Evolutionary conservation across 768 basidiomycete genomes (phyloP).

Genomic region (Boletus vinaceobasis): DNA sequence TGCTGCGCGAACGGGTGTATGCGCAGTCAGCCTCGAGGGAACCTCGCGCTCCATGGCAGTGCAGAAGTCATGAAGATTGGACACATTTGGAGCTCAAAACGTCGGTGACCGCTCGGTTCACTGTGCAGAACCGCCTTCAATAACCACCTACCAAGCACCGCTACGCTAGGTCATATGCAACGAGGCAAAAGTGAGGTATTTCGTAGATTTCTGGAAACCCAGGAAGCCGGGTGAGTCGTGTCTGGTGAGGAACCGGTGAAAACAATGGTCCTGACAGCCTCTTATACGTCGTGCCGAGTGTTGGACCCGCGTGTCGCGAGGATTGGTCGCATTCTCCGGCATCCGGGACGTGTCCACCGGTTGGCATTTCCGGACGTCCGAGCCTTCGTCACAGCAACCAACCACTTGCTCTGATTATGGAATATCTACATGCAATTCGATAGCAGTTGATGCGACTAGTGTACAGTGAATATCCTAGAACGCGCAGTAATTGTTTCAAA

Average conservation of each 20-base stretch:
- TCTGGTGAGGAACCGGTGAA: not conserved
- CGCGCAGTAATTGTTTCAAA: not conserved
- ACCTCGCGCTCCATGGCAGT: conserved; percentile 25
- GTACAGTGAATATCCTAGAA: conserved; percentile 21
- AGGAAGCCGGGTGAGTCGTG: not conserved
- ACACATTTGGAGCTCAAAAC: not conserved
- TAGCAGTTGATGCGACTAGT: conserved; percentile 13
- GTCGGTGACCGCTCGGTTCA: conserved; percentile 8
- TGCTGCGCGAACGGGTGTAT: not conserved
- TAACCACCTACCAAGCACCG: conserved; percentile 8
- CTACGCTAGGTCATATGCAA: conserved; percentile 8
- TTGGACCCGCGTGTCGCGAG: not conserved
- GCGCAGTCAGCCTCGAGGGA: conserved; percentile 26
- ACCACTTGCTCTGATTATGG: not conserved
- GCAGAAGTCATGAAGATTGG: too few relatives aligned
- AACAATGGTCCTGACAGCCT: not conserved
- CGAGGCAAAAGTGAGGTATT: conserved; percentile 24
- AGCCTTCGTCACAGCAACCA: not conserved
- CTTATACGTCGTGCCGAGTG: not conserved
- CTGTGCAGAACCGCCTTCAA: conserved; percentile 10
- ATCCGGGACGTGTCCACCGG: not conserved
- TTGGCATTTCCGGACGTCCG: not conserved
- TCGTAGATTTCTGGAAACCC: conserved; percentile 3
- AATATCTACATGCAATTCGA: conserved; percentile 7
- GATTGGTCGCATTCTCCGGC: not conserved